These are phyloP conservation scores for Uromyces viciae-fabae DNA, from an alignment of 1,284 basidiomycete species.

Conservation along the genomic window DNA sequence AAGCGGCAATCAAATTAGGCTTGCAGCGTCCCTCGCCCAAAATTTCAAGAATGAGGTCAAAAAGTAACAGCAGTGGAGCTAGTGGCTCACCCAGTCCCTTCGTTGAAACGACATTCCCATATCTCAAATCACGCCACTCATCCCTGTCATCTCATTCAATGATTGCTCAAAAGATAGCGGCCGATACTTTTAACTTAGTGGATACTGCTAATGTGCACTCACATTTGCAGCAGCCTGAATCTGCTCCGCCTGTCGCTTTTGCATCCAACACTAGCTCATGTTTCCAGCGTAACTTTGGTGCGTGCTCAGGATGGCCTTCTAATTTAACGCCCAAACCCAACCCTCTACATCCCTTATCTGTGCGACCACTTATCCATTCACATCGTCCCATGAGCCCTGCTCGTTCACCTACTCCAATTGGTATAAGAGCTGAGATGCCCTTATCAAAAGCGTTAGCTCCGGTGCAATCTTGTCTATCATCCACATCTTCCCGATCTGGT, in stretches of 20 bases:
- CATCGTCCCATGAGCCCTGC: not conserved
- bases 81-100: conserved; percentile 23
- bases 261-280: not conserved
- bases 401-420: not conserved
- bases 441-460: not conserved
- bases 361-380: not conserved
- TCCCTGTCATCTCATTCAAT: not conserved
- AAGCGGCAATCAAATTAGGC: conserved; percentile 43
- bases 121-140: not conserved
- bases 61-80: conserved; percentile 40
- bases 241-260: not conserved
- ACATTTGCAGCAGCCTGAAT: not conserved
- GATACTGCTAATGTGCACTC: not conserved
- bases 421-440: not conserved
- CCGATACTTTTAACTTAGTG: conserved; percentile 1
- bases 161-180: conserved; percentile 7
- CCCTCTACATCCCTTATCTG: not conserved
- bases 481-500: conserved; percentile 7
- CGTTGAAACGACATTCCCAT: not conserved
- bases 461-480: conserved; percentile 7
- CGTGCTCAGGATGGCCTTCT: conserved; percentile 17
- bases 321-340: not conserved
- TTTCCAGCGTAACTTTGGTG: conserved; percentile 13
- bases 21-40: conserved; percentile 17
- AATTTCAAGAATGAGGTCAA: conserved; percentile 17